Base-by-base conservation (phyloP, 2,329 filamentous ascomycete genomes). In the Lasiodiplodia citricola region DNA sequence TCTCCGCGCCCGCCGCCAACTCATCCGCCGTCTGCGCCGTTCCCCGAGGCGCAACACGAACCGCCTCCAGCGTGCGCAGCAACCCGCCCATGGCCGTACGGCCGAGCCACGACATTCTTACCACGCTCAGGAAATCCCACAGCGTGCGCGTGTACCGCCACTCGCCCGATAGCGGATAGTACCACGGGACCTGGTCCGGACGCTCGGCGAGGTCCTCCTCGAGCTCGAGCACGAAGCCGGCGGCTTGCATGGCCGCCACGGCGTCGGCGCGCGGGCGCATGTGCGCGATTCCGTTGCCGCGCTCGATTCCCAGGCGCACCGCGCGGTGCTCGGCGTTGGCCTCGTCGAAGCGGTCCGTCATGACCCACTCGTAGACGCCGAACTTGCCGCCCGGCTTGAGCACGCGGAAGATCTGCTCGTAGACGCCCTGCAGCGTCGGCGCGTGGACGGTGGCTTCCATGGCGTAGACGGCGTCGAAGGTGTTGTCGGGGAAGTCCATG, bases 281-380 rank as follows among this genome's bases (percentile, higher is more conserved):
- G 85, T 97, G 97, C 76, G 93, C 94, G 80, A 99, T 98, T 74
- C 96, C 96, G 77, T 98, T 91, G 76, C 96, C 96, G 79, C 93
- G 90, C 85, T 99, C 96, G 73, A 99, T 99, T 72, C 92, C 94
- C n/a, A 97, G 89, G 71, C 96, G 92, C 77, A 98, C 96, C 79
- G 92, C 89, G 73, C 94, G 92, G 84, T 98, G 96, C 75, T 89
- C 86, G 0, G 92, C 81, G 86, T 97, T 94, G 70, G 91, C 86
- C 79, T 97, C 95, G 83, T 98, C 92, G 82, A 97, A 99, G 25
- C 90, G 85, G 71, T 97, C 94, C 7, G 94, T 98, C 96, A 99
- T 98, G 77, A 98, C 86, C 96, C 96, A 98, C 83, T 99, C 96
- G 83, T 98, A 99, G 64, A 98, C 95, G 78, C 95, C 96, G 75